Conservation (phyloP, 352 stramenopile genomes). For the Phytophthora syringae region DNA sequence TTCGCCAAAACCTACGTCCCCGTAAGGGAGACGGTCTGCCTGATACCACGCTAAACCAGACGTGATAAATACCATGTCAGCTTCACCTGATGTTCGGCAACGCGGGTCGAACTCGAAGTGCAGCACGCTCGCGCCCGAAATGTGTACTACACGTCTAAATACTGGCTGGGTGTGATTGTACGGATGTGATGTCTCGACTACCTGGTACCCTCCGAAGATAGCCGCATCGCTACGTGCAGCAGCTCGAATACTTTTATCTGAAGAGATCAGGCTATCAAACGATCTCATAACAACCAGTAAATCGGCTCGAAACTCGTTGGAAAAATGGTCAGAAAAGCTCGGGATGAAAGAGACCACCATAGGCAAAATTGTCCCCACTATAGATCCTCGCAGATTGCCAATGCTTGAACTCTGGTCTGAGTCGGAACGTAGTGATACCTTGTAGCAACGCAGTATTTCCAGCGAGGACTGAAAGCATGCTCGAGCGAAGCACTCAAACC, state of each 20-base stretch:
- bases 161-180: conserved; percentile 67
- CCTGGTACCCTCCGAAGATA: conserved; percentile 51
- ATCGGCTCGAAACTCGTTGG: conserved; percentile 26
- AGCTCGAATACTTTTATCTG: conserved; percentile 9
- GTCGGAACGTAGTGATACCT: background rate
- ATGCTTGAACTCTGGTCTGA: conserved; percentile 1
- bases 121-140: conserved; percentile 58
- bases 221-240: conserved; percentile 8
- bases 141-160: conserved; percentile 62
- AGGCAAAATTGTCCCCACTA: conserved; percentile 52
- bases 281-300: conserved; percentile 41
- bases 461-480: conserved; percentile 45
- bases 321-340: conserved; percentile 46
- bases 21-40: conserved; percentile 62
- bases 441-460: conserved; percentile 30
- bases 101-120: conserved; percentile 76
- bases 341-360: conserved; percentile 53
- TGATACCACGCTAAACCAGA: conserved; percentile 66
- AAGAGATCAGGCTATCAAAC: conserved; percentile 27
- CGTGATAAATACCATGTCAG: conserved; percentile 74
- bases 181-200: conserved; percentile 72
- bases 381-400: conserved; percentile 39
- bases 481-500: conserved; percentile 55
- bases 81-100: conserved; percentile 61
- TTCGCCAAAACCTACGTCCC: conserved; percentile 63